Conservation (phyloP, 108 stramenopile species). For the Stephanodiscus triporus region DNA sequence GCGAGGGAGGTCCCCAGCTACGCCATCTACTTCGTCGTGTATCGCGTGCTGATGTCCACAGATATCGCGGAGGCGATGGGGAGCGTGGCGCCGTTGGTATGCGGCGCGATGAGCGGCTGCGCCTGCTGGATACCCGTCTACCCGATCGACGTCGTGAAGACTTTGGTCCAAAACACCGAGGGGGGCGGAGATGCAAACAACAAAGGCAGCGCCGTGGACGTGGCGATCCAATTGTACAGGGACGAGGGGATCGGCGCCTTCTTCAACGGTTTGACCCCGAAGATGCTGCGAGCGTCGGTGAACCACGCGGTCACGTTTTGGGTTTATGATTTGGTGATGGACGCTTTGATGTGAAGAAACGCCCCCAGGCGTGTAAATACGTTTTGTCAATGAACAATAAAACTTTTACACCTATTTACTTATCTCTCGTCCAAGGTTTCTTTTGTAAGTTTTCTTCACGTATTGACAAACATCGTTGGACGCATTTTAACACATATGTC, state of each 20-base stretch:
- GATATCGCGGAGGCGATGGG: constrained; percentile 29
- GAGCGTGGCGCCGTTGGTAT: constrained; percentile 40
- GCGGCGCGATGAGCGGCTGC: constrained; percentile 44
- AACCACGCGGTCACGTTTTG: constrained; percentile 61
- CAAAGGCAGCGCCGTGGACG: neutral
- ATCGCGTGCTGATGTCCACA: constrained; percentile 34
- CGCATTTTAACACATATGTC: too few species aligned
- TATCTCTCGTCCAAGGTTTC: too few species aligned
- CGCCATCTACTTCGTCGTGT: constrained; percentile 32
- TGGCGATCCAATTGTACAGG: constrained; percentile 10
- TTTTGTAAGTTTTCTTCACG: too few species aligned
- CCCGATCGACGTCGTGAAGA: constrained; percentile 41
- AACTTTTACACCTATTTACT: neutral
- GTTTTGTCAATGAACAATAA: too few species aligned
- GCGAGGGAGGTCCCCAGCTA: constrained; percentile 19
- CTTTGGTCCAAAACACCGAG: constrained; percentile 21
- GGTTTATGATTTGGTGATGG: constrained; percentile 50
- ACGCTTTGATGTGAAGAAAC: constrained; percentile 12
- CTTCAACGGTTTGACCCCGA: constrained; percentile 55
- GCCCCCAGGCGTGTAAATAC: too few species aligned
- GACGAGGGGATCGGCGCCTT: constrained; percentile 39
- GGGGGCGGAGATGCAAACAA: neutral
- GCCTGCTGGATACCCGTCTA: constrained; percentile 32
- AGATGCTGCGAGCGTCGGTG: constrained; percentile 56
- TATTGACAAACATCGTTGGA: too few species aligned